phyloP scores from a whole-genome alignment of 257 asterid genomes.

The Solanum peruvianum region DNA sequence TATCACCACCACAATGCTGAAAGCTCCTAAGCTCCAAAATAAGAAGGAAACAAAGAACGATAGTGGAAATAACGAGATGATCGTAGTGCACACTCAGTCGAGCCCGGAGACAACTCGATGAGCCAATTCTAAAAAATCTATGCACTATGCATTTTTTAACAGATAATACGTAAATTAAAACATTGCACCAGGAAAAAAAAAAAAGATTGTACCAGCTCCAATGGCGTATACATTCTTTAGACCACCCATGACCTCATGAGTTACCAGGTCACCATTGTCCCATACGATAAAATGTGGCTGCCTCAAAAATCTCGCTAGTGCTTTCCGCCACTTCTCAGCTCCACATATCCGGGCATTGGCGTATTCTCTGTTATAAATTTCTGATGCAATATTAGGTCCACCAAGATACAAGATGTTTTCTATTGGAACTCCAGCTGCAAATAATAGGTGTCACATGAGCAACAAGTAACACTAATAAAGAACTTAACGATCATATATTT shows the following conservation, averaged over 20 bases:
- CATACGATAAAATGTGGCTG: constrained; percentile 92
- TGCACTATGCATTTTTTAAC: neutral
- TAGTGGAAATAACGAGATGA: neutral
- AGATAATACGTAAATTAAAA: neutral
- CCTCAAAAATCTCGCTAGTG: constrained; percentile 71
- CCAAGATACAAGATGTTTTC: constrained; percentile 88
- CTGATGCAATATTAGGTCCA: constrained; percentile 91
- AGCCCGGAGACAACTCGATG: neutral
- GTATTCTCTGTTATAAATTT: constrained; percentile 82
- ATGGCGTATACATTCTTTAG: constrained; percentile 80
- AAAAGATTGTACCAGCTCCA: constrained; percentile 56
- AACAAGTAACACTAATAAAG: neutral
- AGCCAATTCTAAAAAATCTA: neutral
- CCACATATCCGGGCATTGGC: constrained; percentile 93
- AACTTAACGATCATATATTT: neutral
- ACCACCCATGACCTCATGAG: constrained; percentile 96
- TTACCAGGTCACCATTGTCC: constrained; percentile 82
- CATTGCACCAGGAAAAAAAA: neutral
- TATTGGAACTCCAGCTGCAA: constrained; percentile 63
- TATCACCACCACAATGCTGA: neutral
- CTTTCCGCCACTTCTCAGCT: constrained; percentile 83
- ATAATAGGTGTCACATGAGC: neutral
- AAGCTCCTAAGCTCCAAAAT: neutral
- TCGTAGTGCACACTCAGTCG: neutral
- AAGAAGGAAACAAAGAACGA: neutral